Base-by-base conservation (phyloP, 2,329 filamentous ascomycete genomes). In the Podosphaera fusca region DNA sequence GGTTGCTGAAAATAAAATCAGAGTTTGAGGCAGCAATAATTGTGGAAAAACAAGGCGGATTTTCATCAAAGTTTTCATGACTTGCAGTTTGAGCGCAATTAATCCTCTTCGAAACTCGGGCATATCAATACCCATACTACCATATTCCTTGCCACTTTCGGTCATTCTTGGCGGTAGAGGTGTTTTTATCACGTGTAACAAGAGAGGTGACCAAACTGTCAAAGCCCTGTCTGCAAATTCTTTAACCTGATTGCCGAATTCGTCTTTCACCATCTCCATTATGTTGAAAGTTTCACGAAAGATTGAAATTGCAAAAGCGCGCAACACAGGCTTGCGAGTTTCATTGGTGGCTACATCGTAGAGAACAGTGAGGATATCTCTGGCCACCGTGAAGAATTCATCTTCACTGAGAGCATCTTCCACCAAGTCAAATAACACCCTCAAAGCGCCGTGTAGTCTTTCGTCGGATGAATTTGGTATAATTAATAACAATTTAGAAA, bases 191-290 rank as follows among this genome's bases (percentile, higher is more conserved):
- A 84, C 80, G 45, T 79, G 76, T 62, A 87, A 75, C 72, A 96
- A 92, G 73, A 95, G 95, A 3, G 89, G 87, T 60, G 86, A 82
- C 92, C 92, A 98, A 55, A 79, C 78, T 63, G 75, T 77, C 54
- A 96, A 75, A 0, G 87, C 81, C 66, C 94, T 85, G 60, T 95
- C 87, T 56, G 90, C 88, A 68, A 98, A 98, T 1, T 76, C 77
- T 69, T 87, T 92, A 60, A 96, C 87, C 57, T 86, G 86, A 58
- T 78, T 77, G 65, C 86, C 85, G 70, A 96, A 86, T 63, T 94
- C 87, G 63, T 95, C 89, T 74, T 95, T 85, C 62, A 96, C 85
- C 79, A 95, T 94, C 70, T 96, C 88, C 72, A 98, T 79, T 58
- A 92, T 86, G 67, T 96, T 88, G 68, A 98, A 94, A 70, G 87